These are phyloP conservation scores for Bromus sterilis DNA, from an alignment of 176 grass and related monocot genomes.

Conservation along the genomic window DNA sequence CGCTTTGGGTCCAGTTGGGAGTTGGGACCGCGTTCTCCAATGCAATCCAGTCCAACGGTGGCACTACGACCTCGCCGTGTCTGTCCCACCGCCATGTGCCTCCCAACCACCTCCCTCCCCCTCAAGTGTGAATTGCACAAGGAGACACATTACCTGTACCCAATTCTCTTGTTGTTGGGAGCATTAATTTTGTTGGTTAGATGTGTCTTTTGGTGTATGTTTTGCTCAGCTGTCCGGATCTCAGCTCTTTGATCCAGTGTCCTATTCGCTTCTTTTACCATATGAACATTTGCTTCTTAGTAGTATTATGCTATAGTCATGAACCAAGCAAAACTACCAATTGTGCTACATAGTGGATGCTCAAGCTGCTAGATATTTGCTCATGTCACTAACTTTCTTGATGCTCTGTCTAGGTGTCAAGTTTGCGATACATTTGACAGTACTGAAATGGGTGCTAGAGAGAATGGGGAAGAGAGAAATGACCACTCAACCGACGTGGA, in stretches of 20 bases:
- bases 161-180: constrained; percentile 1
- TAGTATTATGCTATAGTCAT: not conserved
- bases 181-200: constrained; percentile 10
- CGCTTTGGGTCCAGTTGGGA: constrained; percentile 8
- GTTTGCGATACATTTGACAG: not conserved
- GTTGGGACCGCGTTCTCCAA: constrained; percentile 25
- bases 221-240: constrained; percentile 8
- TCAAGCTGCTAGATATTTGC: not conserved
- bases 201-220: not conserved
- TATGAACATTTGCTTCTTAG: not conserved
- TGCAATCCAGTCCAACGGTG: constrained; percentile 25
- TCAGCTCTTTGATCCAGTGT: not conserved
- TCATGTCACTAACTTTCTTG: not conserved
- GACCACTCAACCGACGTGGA: constrained; percentile 40
- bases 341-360: not conserved
- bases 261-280: not conserved
- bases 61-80: constrained; percentile 24
- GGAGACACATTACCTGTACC: constrained; percentile 19
- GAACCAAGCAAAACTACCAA: not conserved
- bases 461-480: constrained; percentile 57
- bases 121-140: constrained; percentile 17
- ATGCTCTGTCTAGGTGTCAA: constrained; percentile 8
- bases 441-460: constrained; percentile 72
- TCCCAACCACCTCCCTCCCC: constrained; percentile 24
- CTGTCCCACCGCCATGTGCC: constrained; percentile 44